Evolutionary conservation across 257 asterid species (phyloP), one percentile per base, ranked within the genome.

Genomic region (Solanum habrochaites): DNA sequence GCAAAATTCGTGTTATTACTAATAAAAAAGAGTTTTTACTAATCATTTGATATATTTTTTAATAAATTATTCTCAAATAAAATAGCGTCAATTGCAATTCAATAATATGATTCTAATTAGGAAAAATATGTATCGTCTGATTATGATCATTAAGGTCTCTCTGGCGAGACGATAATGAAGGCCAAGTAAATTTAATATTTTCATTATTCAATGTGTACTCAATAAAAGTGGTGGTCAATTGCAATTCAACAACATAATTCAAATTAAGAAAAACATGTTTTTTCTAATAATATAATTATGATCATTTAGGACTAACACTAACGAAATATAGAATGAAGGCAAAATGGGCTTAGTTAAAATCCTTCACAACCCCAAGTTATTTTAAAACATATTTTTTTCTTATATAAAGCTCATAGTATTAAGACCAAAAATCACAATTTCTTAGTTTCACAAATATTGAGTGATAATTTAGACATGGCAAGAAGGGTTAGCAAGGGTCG

Each of bases 401-500:
- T 42, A 77, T 45, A 43, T 78, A 78, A 78, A 78, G 66, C 25
- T 43, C 25, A 15, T 9, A 6, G 40, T 78, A n/a, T 78, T 78
- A 18, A 45, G 42, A 78, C 14, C 8, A 6, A 80, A 56, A 16
- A 80, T 47, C 64, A 43, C 62, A 45, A 43, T 77, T 42, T 43
- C 40, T n/a, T 14, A 42, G 64, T 43, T 40, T 75, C 2, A 8
- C 37, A 42, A n/a, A 23, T 74, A 13, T 42, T 43, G 37, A 42
- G 60, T 23, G 60, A 23, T 42, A 12, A 5, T 13, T 82, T 72
- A 39, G 83, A 45, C 64, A 87, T 83, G 89, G 31, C 87, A 58
- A 87, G 52, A 85, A 83, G 35, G 56, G 20, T 56, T 7, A 89
- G 90, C 88, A 88, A 32, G 43, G 98, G 97, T 25, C 92, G 98